Conservation (phyloP, 1,284 basidiomycete genomes). For the Cystobasidiaceae sp. region DNA sequence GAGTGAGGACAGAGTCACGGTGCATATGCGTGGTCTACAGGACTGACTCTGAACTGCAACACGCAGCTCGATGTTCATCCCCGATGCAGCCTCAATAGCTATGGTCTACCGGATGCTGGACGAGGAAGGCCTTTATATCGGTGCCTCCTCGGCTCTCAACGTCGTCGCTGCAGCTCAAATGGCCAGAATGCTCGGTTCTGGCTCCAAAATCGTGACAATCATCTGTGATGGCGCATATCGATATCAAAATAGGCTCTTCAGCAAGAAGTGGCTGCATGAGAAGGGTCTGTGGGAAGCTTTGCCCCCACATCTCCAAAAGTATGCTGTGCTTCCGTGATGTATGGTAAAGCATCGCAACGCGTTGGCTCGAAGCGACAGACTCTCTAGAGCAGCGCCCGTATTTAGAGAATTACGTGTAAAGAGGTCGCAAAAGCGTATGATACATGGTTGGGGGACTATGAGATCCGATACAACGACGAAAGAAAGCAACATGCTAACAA, state of each 20-base stretch:
- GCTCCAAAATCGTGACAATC: conserved; percentile 79
- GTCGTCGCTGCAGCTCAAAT: conserved; percentile 89
- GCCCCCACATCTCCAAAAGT: conserved; percentile 79
- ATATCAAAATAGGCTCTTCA: conserved; percentile 83
- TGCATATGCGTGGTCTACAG: not conserved
- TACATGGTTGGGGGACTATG: no score
- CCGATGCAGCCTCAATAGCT: conserved; percentile 81
- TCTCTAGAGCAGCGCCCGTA: no score
- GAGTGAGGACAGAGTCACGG: conserved; percentile 46
- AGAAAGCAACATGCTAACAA: no score
- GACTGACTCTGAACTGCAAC: no score
- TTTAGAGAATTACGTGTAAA: no score
- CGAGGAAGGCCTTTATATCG: conserved; percentile 89
- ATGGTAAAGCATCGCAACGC: not conserved
- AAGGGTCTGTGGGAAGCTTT: conserved; percentile 77
- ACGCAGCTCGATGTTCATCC: conserved; percentile 72
- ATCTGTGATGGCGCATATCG: conserved; percentile 93
- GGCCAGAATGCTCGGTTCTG: conserved; percentile 73
- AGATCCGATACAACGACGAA: no score
- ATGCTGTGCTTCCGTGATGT: conserved; percentile 66
- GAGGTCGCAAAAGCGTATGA: no score
- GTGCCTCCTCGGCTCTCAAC: conserved; percentile 93
- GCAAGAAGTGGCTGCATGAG: conserved; percentile 82
- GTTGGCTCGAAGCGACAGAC: no score
- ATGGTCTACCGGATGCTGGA: conserved; percentile 94